phyloP scores from a whole-genome alignment of 176 grass and related monocot genomes.

The Aegilops sharonensis region DNA sequence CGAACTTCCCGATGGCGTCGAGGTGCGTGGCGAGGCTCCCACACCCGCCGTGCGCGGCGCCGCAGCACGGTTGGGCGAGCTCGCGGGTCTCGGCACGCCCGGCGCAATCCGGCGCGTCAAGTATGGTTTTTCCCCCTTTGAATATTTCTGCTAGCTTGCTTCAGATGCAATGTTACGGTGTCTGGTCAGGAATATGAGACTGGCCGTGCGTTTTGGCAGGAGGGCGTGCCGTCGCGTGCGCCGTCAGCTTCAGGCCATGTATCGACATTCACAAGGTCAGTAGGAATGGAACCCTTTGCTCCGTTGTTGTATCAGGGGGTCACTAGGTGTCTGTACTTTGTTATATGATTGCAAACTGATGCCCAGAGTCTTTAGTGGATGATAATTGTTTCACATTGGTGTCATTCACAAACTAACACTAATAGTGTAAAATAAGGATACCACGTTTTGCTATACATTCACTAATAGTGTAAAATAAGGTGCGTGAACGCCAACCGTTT shows the following conservation, averaged over 20 bases:
- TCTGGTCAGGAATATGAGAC: not conserved
- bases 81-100: not conserved
- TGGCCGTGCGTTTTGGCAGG: conserved; percentile 26
- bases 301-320: not conserved
- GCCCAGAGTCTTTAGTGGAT: not conserved
- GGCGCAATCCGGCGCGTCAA: not conserved
- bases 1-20: conserved; percentile 26
- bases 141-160: not conserved
- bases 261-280: conserved; percentile 96
- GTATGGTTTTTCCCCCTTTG: conserved; percentile 25
- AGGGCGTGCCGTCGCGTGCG: conserved; percentile 28
- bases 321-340: conserved; percentile 7
- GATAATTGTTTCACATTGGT: not conserved
- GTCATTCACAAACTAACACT: not conserved
- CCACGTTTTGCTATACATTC: too few species aligned
- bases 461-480: not conserved
- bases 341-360: conserved; percentile 3
- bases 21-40: conserved; percentile 24
- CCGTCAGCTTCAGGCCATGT: conserved; percentile 65
- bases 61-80: not conserved
- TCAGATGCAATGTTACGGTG: not conserved
- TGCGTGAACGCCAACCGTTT: not conserved
- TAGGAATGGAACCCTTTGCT: not conserved
- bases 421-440: too few species aligned
- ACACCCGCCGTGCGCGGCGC: not conserved